Evolutionary conservation across 1,284 basidiomycete species (phyloP), one percentile per base, ranked within the genome.

Genomic region (Pseudozyma thailandica): DNA sequence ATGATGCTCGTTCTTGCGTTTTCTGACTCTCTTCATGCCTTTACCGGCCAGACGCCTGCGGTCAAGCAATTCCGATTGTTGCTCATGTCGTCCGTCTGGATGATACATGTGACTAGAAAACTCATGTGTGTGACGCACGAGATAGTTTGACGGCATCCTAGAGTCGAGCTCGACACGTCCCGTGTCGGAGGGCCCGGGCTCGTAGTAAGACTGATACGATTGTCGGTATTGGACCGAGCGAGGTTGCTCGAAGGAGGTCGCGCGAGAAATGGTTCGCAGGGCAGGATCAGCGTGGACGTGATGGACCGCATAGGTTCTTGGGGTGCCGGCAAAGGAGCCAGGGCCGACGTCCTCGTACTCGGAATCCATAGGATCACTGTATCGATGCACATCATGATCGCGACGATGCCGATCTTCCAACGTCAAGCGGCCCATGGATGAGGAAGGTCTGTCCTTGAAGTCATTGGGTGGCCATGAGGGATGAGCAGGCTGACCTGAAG

Each of bases 1-100:
- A 35, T 68, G 70, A 26, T 72, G 70, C 20, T 72, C 70, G 35
- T 72, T 69, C 47, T 72, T 72, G 31, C 70, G 63, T 50, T 72
- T 72, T 6, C 64, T 52, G 13, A 72, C 64, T 21, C 70, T 50
- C 16, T 68, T 68, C 70, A 72, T 72, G 9, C 60, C 64, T 52
- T 72, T 72, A n/a, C 70, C 56, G 18, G 70, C 50, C 7, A 72
- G 45, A 15, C 53, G 55, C 31, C 70, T 50, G 1, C 60, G 70
- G 38, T 72, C 64, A 6, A 64, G 27, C 10, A 54, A 16, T 5
- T 72, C 70, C 35, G 61, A 56, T 47, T 72, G 70, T 31, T 59
- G 64, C 42, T 68, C 52, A 30, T 58, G 62, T 23, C 43, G 51
- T 23, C 50, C 21, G 6, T 62, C 64, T 9, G 58, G 53, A 13